phyloP scores from a whole-genome alignment of 176 grass and related monocot species.

The Lolium multiflorum region DNA sequence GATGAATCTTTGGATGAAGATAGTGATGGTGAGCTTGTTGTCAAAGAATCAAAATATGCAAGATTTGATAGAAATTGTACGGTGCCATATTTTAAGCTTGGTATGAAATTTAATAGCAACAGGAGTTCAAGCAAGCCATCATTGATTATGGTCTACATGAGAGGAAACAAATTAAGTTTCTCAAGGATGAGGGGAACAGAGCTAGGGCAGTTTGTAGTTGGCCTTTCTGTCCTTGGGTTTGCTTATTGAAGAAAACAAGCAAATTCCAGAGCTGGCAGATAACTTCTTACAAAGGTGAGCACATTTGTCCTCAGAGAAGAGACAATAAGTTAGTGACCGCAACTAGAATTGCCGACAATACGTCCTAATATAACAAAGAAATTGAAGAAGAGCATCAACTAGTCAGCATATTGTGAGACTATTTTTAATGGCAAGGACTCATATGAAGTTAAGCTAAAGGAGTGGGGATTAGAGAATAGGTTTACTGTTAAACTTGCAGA shows the following conservation, averaged over 20 bases:
- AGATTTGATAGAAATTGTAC: neutral
- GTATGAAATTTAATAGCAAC: neutral
- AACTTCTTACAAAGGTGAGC: neutral
- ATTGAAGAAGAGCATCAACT: neutral
- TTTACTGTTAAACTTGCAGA: slow-evolving; percentile 3
- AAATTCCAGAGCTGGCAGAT: neutral
- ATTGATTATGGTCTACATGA: neutral
- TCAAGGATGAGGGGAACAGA: neutral
- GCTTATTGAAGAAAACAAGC: neutral
- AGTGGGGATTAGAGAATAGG: neutral
- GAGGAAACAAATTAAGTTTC: neutral
- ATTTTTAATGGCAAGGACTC: neutral
- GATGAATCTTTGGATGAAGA: neutral
- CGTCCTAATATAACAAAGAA: slow-evolving; percentile 1
- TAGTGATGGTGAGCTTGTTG: neutral
- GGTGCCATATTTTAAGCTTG: neutral
- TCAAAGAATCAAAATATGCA: neutral
- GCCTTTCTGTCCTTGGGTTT: neutral
- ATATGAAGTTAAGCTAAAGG: slow-evolving; percentile 16
- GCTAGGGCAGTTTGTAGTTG: neutral
- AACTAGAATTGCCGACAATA: neutral
- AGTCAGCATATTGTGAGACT: too few relatives aligned
- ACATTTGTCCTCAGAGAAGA: neutral
- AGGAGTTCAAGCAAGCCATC: neutral
- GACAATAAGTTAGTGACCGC: neutral